Conservation (phyloP, 2,329 filamentous ascomycete genomes). For the Colletotrichum karsti region DNA sequence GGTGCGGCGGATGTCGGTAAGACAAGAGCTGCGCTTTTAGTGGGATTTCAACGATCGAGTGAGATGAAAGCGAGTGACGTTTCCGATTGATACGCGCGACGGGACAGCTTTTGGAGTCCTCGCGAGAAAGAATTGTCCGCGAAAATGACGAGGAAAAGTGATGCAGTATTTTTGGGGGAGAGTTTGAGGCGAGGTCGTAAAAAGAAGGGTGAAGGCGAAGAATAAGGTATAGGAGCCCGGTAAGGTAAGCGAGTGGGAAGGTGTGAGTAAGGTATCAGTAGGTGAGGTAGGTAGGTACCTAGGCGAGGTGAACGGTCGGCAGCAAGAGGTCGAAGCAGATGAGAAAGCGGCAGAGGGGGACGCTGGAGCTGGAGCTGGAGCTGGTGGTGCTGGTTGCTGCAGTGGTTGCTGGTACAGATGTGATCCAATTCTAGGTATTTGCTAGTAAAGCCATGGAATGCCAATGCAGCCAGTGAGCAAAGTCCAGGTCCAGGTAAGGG, state of each 20-base stretch:
- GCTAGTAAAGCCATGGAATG: too few species aligned
- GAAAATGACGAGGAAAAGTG: neutral
- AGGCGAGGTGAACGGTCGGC: too few species aligned
- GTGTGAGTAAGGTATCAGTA: neutral
- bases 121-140: neutral
- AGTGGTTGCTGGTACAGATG: conserved; percentile 6
- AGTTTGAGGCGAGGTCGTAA: neutral
- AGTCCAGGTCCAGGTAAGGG: conserved; percentile 8
- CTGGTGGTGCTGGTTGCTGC: neutral
- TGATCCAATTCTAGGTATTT: neutral
- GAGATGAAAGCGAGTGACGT: conserved; percentile 28
- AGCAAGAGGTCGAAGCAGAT: conserved; percentile 11
- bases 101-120: neutral
- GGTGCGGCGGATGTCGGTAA: conserved; percentile 17
- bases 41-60: conserved; percentile 26
- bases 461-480: neutral
- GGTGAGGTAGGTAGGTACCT: neutral
- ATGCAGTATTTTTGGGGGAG: neutral
- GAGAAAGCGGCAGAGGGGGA: neutral
- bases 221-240: neutral
- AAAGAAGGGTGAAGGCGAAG: neutral
- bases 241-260: conserved; percentile 18
- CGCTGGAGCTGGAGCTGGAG: neutral
- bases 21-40: conserved; percentile 28
- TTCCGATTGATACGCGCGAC: conserved; percentile 23